Evolutionary conservation across 2,329 filamentous ascomycete species (phyloP), one percentile per base, ranked within the genome.

Genomic region (Blastomyces gilchristii): DNA sequence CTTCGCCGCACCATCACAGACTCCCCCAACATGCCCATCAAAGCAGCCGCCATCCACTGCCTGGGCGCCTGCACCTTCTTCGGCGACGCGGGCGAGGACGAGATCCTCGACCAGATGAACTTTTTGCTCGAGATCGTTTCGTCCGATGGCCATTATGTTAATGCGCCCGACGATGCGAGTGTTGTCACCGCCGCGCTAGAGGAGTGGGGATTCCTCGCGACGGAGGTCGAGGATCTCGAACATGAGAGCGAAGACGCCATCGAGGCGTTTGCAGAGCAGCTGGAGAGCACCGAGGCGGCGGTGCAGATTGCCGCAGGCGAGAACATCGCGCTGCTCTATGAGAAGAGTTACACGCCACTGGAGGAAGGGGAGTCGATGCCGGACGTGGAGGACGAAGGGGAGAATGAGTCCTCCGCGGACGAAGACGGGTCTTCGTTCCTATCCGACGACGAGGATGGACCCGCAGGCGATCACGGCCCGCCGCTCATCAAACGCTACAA

Each of bases 181-280:
- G 83, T 91, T 1, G 90, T 96, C 1, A 81, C 85, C 3, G 88
- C 90, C 0, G 89, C 90, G 0, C 79, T 95, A 0, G 83, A 88
- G 67, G 85, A 87, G 64, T 96, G 90, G 89, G 87, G 87, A 0
- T 88, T 93, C 67, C 82, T 95, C 5, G 89, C 88, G 5, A 91
- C 88, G 3, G 84, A 89, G 65, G 78, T 93, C 7, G 87, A 91
- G 3, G 89, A 93, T 69, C 80, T 91, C 53, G 85, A 89, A 68
- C 82, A 83, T 18, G 81, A 86, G 65, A 90, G 87, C 41, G 86
- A 90, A 66, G 77, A 84, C 37, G 87, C 89, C 18, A 83, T 94
- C 69, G 88, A 94, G 61, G 86, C 87, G 1, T 91, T 96, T 68
- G 86, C 90, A 52, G 91, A 96, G 58, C 91, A 96, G 74, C 86